These are phyloP conservation scores for Candida takata DNA, from an alignment of 805 yeast genomes.

Conservation along the genomic window DNA sequence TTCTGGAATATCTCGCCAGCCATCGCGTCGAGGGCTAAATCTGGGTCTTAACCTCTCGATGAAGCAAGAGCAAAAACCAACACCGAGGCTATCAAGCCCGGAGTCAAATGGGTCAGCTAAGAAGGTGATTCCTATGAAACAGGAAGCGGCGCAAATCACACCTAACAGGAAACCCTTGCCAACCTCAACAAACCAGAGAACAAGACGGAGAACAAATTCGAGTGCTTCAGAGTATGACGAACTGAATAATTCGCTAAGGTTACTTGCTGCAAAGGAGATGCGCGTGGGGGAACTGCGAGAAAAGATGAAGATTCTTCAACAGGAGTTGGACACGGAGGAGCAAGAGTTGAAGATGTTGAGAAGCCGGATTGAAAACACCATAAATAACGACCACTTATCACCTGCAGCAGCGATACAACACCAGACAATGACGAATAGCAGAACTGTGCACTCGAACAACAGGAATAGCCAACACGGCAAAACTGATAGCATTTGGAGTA, in stretches of 20 bases:
- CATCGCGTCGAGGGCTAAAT: slow-evolving; percentile 20
- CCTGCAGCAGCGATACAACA: slow-evolving; percentile 14
- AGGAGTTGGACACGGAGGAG: slow-evolving; percentile 36
- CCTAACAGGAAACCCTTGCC: slow-evolving; percentile 6
- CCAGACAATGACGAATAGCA: background rate
- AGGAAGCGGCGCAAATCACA: background rate
- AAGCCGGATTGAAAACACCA: slow-evolving; percentile 26
- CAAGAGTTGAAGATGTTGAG: slow-evolving; percentile 28
- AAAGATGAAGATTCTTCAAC: slow-evolving; percentile 39
- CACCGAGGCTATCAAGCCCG: background rate
- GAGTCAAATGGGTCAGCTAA: background rate
- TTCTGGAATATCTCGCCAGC: slow-evolving; percentile 3
- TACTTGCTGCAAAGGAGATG: slow-evolving; percentile 64
- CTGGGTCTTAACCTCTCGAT: slow-evolving; percentile 11
- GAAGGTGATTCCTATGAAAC: background rate
- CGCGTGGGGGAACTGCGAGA: slow-evolving; percentile 55
- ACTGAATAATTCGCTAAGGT: slow-evolving; percentile 48
- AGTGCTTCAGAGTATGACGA: slow-evolving; percentile 23
- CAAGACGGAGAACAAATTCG: slow-evolving; percentile 19
- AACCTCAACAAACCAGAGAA: background rate
- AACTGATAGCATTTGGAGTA: slow-evolving; percentile 34
- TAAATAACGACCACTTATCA: slow-evolving; percentile 18
- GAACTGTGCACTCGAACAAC: slow-evolving; percentile 1
- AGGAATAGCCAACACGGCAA: slow-evolving; percentile 2
- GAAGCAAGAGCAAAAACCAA: background rate